A percentile compares a stretch with the other conserved stretches of the same genome.
Evolutionary conservation across 768 basidiomycete genomes (phyloP).

Genomic region (Boletus bicolor): DNA sequence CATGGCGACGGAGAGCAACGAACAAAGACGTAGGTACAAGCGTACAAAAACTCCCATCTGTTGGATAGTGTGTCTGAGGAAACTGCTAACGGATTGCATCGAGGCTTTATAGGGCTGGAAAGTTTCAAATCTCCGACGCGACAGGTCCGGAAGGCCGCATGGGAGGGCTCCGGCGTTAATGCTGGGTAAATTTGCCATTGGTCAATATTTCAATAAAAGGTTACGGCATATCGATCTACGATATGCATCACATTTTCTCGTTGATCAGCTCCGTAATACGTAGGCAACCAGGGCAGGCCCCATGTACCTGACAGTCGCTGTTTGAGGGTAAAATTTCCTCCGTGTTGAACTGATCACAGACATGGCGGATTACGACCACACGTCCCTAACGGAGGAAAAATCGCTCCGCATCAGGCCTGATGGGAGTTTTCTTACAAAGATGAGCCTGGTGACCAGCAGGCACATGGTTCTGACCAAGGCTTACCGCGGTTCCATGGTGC

Average conservation of each 20-base stretch:
- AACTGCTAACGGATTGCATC: background rate
- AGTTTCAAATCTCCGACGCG: slow-evolving; percentile 28
- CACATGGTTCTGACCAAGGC: background rate
- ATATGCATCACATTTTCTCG: background rate
- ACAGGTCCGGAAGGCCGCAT: slow-evolving; percentile 21
- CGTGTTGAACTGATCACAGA: background rate
- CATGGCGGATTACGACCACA: background rate
- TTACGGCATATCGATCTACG: slow-evolving; percentile 8
- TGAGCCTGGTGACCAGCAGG: background rate
- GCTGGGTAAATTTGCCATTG: slow-evolving; percentile 24
- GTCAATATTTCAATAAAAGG: background rate
- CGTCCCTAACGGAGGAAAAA: background rate
- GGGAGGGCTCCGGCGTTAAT: background rate
- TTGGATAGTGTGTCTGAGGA: slow-evolving; percentile 28
- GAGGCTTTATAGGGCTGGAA: slow-evolving; percentile 19
- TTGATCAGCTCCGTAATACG: background rate
- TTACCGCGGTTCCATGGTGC: background rate
- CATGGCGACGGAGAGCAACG: slow-evolving; percentile 8
- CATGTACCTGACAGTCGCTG: no score
- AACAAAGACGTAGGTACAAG: slow-evolving; percentile 28
- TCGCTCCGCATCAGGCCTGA: background rate
- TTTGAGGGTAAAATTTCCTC: background rate
- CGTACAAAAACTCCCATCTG: slow-evolving; percentile 34
- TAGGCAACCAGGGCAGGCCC: background rate
- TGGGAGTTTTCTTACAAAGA: background rate